Conservation (phyloP, 345 rosid species). For the Citrus reticulata region DNA sequence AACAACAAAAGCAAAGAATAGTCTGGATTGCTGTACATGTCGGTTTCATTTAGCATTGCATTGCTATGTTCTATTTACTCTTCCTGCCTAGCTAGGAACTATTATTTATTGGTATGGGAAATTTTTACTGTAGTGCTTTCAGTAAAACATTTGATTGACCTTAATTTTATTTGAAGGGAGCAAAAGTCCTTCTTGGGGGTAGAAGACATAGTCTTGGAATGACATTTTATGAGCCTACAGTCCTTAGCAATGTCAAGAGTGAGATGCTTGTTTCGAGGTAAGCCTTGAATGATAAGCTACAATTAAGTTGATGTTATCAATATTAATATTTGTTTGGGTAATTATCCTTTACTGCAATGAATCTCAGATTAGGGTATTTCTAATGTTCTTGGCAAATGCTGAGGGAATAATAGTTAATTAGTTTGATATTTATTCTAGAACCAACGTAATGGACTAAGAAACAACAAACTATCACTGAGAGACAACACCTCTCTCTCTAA, state of each 20-base stretch:
- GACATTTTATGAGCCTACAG: conserved; percentile 94
- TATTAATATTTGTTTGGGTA: background rate
- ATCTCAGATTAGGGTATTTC: background rate
- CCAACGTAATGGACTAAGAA: background rate
- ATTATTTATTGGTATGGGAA: background rate
- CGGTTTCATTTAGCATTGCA: background rate
- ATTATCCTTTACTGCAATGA: background rate
- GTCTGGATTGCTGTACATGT: background rate
- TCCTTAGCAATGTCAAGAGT: conserved; percentile 58
- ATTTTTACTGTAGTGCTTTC: background rate
- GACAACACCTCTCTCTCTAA: background rate
- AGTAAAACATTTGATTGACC: conserved; percentile 5
- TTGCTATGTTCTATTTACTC: background rate
- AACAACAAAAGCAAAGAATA: background rate
- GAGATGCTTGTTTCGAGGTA: conserved; percentile 83
- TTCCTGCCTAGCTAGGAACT: background rate
- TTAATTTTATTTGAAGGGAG: conserved; percentile 56
- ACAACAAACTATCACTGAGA: background rate
- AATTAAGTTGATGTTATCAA: background rate
- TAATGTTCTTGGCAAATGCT: background rate
- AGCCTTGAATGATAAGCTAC: conserved; percentile 2
- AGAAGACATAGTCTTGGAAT: conserved; percentile 88
- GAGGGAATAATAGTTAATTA: background rate
- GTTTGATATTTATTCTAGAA: background rate
- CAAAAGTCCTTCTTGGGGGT: conserved; percentile 86